These are phyloP conservation scores for Oenanthe javanica DNA, from an alignment of 140 eudicot genomes.

Conservation along the genomic window DNA sequence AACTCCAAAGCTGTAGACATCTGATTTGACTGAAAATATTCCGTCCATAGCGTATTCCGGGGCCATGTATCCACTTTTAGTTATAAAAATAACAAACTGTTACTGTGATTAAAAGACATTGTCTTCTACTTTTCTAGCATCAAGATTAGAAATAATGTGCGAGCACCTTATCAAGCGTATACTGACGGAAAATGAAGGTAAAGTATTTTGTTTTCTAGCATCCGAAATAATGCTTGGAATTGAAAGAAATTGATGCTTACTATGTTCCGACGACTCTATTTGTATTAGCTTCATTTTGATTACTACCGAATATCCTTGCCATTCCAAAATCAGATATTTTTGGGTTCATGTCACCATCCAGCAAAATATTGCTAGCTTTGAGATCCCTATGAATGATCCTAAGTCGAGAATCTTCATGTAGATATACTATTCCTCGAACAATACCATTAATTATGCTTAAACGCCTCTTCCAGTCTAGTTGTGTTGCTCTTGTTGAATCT, in stretches of 20 bases:
- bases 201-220: too few relatives aligned
- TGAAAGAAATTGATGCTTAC: too few relatives aligned
- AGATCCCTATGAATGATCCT: constrained; percentile 11
- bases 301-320: constrained; percentile 13
- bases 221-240: too few relatives aligned
- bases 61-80: constrained; percentile 15
- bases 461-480: constrained; percentile 8
- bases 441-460: constrained; percentile 7
- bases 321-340: constrained; percentile 22
- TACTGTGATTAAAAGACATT: background rate
- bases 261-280: too few relatives aligned
- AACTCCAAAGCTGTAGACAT: constrained; percentile 17
- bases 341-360: constrained; percentile 4
- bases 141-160: too few relatives aligned
- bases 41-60: constrained; percentile 18
- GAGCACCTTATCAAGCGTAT: background rate
- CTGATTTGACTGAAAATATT: constrained; percentile 14
- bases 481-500: background rate
- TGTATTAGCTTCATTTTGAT: background rate
- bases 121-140: too few relatives aligned
- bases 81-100: background rate
- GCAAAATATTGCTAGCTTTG: constrained; percentile 13
- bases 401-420: constrained; percentile 14
- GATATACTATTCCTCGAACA: constrained; percentile 14
- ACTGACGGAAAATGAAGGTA: too few relatives aligned